Percentiles rank a stretch among this genome's conserved stretches.
phyloP scores from a whole-genome alignment of 1,284 basidiomycete species.

The Phellopilus nigrolimitatus region DNA sequence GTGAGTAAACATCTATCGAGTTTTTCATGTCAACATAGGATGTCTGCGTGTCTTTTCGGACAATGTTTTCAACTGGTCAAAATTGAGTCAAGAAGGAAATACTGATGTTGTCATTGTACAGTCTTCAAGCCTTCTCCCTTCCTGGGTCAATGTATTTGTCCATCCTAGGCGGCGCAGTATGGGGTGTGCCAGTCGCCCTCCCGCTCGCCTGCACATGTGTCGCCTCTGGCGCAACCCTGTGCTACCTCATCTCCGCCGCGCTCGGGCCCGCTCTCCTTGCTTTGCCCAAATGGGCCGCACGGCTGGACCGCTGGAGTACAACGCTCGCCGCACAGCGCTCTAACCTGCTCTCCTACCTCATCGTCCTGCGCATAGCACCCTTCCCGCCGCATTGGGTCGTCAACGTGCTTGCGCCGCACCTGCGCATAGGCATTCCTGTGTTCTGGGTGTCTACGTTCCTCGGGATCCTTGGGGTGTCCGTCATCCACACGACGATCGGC shows the following conservation, averaged over 20 bases:
- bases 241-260: constrained; percentile 88
- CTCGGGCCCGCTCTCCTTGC: constrained; percentile 87
- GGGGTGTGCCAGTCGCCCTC: constrained; percentile 87
- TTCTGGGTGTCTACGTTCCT: constrained; percentile 93
- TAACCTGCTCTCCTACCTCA: constrained; percentile 84
- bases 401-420: constrained; percentile 90
- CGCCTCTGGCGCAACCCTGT: constrained; percentile 86
- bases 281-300: constrained; percentile 77
- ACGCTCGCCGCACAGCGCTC: constrained; percentile 69
- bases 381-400: constrained; percentile 97
- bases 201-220: constrained; percentile 92
- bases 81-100: background rate
- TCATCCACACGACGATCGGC: constrained; percentile 96
- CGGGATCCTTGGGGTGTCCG: constrained; percentile 86
- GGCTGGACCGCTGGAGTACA: constrained; percentile 76
- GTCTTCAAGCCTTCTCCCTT: constrained; percentile 93
- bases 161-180: constrained; percentile 94
- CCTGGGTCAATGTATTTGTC: constrained; percentile 98
- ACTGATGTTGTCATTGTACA: constrained; percentile 30
- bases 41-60: background rate
- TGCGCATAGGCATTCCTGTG: constrained; percentile 78
- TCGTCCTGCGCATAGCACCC: constrained; percentile 90
- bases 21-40: constrained; percentile 5
- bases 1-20: constrained; percentile 41
- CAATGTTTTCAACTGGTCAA: background rate